Evolutionary conservation across 2,329 filamentous ascomycete genomes (phyloP), one percentile per base, ranked within the genome.

Genomic region (Fusarium sp.): DNA sequence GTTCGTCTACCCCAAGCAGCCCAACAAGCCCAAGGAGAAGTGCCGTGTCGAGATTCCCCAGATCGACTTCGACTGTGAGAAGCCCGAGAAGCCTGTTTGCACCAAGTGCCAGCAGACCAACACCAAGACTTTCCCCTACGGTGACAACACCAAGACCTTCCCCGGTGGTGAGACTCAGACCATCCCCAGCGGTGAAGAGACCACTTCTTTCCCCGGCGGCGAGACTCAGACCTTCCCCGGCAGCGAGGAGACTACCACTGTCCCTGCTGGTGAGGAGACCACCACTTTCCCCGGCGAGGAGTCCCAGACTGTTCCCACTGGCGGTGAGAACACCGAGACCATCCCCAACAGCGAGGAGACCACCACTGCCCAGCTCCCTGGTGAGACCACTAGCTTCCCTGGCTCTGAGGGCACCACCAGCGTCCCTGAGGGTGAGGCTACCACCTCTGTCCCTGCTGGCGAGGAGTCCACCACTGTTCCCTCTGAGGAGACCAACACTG

Each of bases 31-130:
- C 66, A 87, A 90, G 81, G 83, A 87, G 57, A 84, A 83, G 77
- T 96, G 94, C 86, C 87, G 88, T 77, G 88, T 97, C 77, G 91
- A 91, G 77, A 89, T 96, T 77, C 92, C 93, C 84, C 88, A 87
- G 80, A 90, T 97, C 77, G 88, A 86, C 76, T 97, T 96, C 83
- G 90, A 95, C 85, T 97, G 94, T 78, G 79, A 81, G 72, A 81
- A 83, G 72, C 79, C 75, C 65, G 62, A 75, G 35, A 46, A 62
- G 8, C 65, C 64, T 17, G 36, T 64, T 33, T 60, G 66, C 66
- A 63, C 70, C 67, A 70, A 74, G 46, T 51, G 46, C 46, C 46
- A 51, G 46, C 24, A 51, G 24, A 51, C 46, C 31, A 20, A 27
- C 46, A 67, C 66, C 58, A 31, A 62, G 27, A 61, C 57, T 36